A percentile compares a stretch with the other conserved stretches of the same genome.
Evolutionary conservation across 345 rosid species (phyloP).

Genomic region (Murraya koenigii): DNA sequence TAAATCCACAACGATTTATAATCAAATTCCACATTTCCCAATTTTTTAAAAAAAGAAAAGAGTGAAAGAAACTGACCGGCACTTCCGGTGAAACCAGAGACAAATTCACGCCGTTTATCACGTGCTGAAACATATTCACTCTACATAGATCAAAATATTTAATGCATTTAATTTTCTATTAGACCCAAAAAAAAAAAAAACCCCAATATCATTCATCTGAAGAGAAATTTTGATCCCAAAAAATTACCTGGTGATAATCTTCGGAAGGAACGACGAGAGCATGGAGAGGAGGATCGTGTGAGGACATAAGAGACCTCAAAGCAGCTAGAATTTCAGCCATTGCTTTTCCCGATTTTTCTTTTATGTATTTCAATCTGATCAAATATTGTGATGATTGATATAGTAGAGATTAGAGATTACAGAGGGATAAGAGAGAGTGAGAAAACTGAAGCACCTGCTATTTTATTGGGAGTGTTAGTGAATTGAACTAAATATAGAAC

Average conservation of each 20-base stretch:
- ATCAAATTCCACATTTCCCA: not conserved
- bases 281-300: slow-evolving; percentile 89
- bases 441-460: not conserved
- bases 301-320: slow-evolving; percentile 79
- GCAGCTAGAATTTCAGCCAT: slow-evolving; percentile 64
- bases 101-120: slow-evolving; percentile 84
- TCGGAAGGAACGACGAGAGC: slow-evolving; percentile 87
- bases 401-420: not conserved
- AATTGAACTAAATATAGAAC: not conserved
- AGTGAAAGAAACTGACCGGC: slow-evolving; percentile 49
- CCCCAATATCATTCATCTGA: not conserved
- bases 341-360: not conserved
- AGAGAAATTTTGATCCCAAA: not conserved
- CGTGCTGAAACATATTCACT: slow-evolving; percentile 90
- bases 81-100: slow-evolving; percentile 91
- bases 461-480: not conserved
- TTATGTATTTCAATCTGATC: not conserved
- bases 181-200: not conserved
- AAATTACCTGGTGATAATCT: slow-evolving; percentile 82
- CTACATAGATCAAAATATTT: slow-evolving; percentile 26
- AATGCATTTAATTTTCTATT: not conserved
- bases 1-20: not conserved
- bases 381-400: not conserved
- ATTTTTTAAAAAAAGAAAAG: no score
- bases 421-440: not conserved